Evolutionary conservation across 139 green algal genomes (phyloP).

Genomic region (Chlamydomonas sphaeroides): DNA sequence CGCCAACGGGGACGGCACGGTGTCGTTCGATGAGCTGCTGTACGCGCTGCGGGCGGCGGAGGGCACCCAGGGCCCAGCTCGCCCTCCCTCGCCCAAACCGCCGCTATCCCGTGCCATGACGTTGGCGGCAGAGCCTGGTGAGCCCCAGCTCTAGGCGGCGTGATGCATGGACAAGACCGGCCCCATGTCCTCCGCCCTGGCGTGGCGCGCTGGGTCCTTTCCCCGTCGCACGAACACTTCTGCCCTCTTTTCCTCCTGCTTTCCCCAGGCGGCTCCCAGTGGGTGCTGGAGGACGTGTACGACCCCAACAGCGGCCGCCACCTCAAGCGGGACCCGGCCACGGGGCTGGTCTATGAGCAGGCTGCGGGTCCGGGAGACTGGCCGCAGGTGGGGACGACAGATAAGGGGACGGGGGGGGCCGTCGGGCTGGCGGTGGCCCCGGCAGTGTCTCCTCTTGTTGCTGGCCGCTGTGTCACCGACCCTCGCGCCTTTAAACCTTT

Average conservation of each 20-base stretch:
- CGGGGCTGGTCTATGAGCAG: constrained; percentile 31
- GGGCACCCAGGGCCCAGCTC: too few species aligned
- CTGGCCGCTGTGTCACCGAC: too few species aligned
- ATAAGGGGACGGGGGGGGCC: too few species aligned
- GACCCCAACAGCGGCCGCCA: constrained; percentile 19
- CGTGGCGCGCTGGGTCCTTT: too few species aligned
- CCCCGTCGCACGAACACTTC: too few species aligned
- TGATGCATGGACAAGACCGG: background rate
- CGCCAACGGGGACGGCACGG: constrained; percentile 39
- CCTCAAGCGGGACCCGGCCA: constrained; percentile 39
- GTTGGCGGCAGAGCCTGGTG: constrained; percentile 1
- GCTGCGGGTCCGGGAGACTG: constrained; percentile 17
- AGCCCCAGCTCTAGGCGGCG: too few species aligned
- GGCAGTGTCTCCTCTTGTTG: too few species aligned
- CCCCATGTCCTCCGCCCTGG: background rate
- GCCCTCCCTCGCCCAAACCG: background rate
- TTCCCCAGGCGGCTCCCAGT: constrained; percentile 8
- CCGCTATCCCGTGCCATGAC: background rate
- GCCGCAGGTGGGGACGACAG: too few species aligned
- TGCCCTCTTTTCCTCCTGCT: background rate
- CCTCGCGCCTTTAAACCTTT: too few species aligned
- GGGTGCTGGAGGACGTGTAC: constrained; percentile 44
- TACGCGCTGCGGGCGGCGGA: constrained; percentile 14
- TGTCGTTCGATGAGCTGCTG: constrained; percentile 36
- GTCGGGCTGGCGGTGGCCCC: too few species aligned